phyloP scores from a whole-genome alignment of 2,329 filamentous ascomycete species.

The Albophoma yamanashiensis region DNA sequence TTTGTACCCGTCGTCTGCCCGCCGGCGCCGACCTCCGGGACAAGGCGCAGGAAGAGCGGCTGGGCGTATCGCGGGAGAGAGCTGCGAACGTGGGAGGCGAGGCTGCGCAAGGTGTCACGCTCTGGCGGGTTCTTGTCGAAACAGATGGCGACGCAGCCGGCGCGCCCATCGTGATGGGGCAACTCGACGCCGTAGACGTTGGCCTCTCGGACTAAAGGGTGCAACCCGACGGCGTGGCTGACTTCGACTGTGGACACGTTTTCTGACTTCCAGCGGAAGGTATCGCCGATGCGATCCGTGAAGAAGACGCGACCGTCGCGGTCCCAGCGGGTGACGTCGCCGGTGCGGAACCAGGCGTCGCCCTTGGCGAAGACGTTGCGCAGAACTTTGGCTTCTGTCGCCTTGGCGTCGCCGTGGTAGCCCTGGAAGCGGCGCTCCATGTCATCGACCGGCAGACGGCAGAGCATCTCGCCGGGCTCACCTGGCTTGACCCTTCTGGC shows the following conservation, averaged over 20 bases:
- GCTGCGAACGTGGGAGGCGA: constrained; percentile 47
- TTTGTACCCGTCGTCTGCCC: constrained; percentile 66
- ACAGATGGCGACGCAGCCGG: constrained; percentile 66
- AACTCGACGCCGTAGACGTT: constrained; percentile 80
- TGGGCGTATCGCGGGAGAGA: constrained; percentile 63
- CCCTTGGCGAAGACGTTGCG: constrained; percentile 62
- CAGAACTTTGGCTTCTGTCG: constrained; percentile 64
- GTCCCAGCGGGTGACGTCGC: constrained; percentile 70
- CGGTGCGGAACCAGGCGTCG: constrained; percentile 74
- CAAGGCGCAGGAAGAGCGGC: constrained; percentile 66
- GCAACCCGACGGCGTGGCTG: constrained; percentile 58
- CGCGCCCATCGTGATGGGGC: constrained; percentile 72
- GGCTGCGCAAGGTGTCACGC: constrained; percentile 37
- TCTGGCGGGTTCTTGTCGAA: constrained; percentile 38
- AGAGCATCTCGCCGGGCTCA: constrained; percentile 66
- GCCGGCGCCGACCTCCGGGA: constrained; percentile 39
- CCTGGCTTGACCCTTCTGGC: constrained; percentile 49
- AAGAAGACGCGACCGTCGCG: constrained; percentile 65
- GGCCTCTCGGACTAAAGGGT: constrained; percentile 59
- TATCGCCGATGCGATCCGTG: constrained; percentile 69
- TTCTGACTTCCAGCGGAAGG: constrained; percentile 73
- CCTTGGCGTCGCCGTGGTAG: constrained; percentile 65
- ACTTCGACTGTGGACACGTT: constrained; percentile 80
- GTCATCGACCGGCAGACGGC: constrained; percentile 54
- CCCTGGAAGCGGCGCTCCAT: constrained; percentile 62